Evolutionary conservation across 108 stramenopile species (phyloP), one percentile per base, ranked within the genome.

Genomic region (Ochromonas danica): DNA sequence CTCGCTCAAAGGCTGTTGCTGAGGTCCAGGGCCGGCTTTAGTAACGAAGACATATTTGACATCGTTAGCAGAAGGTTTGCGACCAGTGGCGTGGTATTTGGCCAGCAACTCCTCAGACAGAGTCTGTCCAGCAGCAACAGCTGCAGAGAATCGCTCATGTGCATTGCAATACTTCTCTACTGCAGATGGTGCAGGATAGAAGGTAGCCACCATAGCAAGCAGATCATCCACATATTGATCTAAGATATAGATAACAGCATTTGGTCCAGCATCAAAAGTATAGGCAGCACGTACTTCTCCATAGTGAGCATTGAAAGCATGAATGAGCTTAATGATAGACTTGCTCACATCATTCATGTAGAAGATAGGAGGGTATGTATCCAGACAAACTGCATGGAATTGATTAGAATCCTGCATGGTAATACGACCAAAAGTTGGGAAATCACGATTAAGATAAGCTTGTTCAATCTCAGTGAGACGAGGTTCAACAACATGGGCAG

Each of bases 241-340:
- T 27, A 81, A 63, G 33, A 80, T 72, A 75, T 85, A 88, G 40
- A 88, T 71, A 35, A 98, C 98, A 22, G 96, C 96, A 90, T 98
- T 98, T 1, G 98, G 98, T 71, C 98, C 98, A 36, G 98, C 98
- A 89, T 98, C 98, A 87, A 96, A 98, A 25, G 98, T 98, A 87
- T 98, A 98, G 35, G 96, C 96, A 27, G 91, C 95, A 38, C 90
- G 86, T 70, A 93, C 88, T 67, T 88, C 86, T 1, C 91, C 90
- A 25, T 92, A 90, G 88, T 80, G 67, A 40, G 39, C 72, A 51
- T 85, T 85, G 80, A 81, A 81, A 39, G 71, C 83, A 71, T 85
- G 84, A 10, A 85, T 79, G 6, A 70, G 2, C 45, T 61, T 36
- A 40, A 62, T 77, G 60, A 0, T 77, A 25, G 71, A 80, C 74